Evolutionary conservation across 129 eudicot species (phyloP), one percentile per base, ranked within the genome.

Genomic region (Ambrosia artemisiifolia): DNA sequence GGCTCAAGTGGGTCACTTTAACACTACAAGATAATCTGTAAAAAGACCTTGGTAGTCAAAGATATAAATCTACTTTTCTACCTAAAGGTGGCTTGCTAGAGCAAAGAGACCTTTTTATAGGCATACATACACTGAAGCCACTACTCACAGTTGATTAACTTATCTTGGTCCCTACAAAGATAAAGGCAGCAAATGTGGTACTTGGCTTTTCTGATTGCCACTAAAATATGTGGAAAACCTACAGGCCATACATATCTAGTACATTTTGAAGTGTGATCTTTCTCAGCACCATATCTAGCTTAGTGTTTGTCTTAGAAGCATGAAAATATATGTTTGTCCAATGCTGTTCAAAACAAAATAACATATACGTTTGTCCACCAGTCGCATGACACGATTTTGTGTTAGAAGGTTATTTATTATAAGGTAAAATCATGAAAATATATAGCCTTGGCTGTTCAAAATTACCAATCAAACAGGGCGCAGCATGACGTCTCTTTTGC

Each of bases 31-130:
- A 49, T 69, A 70, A 69, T 36, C 75, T 57, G 43, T 61, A 67
- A 34, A 34, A 61, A 57, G 76, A 63, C 55, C 35, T 77, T 14
- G 71, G 76, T 50, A 43, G 59, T 70, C 76, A 78, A 70, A 70
- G 77, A 80, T 69, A 55, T 71, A 38, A 64, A 77, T 82, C 75
- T 83, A 82, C 87, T 79, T 82, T 79, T 62, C 42, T 57, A 44
- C 69, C 70, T 32, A 28, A 63, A 67, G 70, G 44, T 40, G 11
- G 44, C 44, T 40, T 40, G 65, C 43, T 9, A 9, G 20, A 30
- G 20, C n/a, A 74, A 44, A 64, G 60, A 56, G 56, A 10, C 63
- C 72, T 74, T 74, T 72, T 32, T 73, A 61, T 46, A 48, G 44
- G 44, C 40, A 28, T 6, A 14, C 54, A 38, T 48, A 36, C 32